Evolutionary conservation across 192 early-diverging fungal species (phyloP).

Genomic region (Coemansia sp.): DNA sequence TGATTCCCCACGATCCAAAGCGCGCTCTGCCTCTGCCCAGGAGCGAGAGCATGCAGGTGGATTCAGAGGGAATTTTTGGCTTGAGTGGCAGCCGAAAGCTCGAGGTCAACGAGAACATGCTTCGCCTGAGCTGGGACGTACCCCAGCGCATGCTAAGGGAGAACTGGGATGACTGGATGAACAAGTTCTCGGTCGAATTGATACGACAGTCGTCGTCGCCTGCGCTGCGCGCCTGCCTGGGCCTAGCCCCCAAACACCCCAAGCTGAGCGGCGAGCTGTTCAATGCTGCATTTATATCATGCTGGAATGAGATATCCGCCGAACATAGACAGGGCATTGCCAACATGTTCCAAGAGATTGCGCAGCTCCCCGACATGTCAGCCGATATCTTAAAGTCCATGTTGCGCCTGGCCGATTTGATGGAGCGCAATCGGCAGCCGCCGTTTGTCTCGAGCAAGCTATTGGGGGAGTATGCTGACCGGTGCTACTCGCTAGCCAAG

Average conservation of each 20-base stretch:
- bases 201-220: constrained; percentile 96
- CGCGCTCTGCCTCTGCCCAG: constrained; percentile 3
- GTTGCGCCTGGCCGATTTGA: constrained; percentile 94
- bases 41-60: background rate
- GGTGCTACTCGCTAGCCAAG: constrained; percentile 95
- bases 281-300: constrained; percentile 96
- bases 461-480: constrained; percentile 83
- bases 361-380: constrained; percentile 81
- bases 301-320: constrained; percentile 90
- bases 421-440: constrained; percentile 97
- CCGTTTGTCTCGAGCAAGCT: constrained; percentile 90
- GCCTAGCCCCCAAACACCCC: constrained; percentile 75
- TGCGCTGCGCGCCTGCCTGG: constrained; percentile 85
- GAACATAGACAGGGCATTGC: constrained; percentile 90
- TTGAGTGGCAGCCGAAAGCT: constrained; percentile 7
- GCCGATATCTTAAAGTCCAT: constrained; percentile 88
- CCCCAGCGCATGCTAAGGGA: constrained; percentile 56
- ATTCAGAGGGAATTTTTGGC: background rate
- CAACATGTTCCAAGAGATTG: constrained; percentile 72
- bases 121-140: constrained; percentile 84
- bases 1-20: constrained; percentile 42
- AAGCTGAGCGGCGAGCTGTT: constrained; percentile 87
- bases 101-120: constrained; percentile 50
- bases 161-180: constrained; percentile 96
- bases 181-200: constrained; percentile 84